Base-by-base conservation (phyloP, 176 grass and related monocot species). In the Triticum dicoccoides region DNA sequence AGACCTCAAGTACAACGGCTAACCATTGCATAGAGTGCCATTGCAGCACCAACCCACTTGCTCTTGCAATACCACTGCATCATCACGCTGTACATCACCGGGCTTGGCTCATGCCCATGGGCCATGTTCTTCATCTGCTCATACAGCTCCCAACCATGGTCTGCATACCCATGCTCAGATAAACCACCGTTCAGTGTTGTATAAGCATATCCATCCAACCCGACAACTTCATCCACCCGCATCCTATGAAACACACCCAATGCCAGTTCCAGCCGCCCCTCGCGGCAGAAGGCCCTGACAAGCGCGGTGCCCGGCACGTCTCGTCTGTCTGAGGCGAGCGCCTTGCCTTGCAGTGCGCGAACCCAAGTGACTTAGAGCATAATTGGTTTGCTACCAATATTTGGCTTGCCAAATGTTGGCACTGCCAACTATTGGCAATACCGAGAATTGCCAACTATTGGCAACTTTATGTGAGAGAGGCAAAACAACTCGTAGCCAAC, bases 41-140 rank as follows among this genome's bases (percentile, higher is more conserved):
- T 41, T 1, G 51, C 81, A 73, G 34, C 33, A 73, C 52, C 68
- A 73, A 61, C 9, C n/a, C 51, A 58, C 34, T 73, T 61, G 52
- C 68, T 61, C 81, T 62, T 61, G 41, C 34, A 83, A 42, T 83
- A 62, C 51, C 49, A 83, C n/a, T 5, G 23, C 20, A 83, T 73
- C 14, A 83, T 73, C 68, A 83, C 14, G 8, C 61, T 71, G 49
- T 72, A 72, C 2, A 4, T 72, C 34, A 17, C 32, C 5, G 1
- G 4, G 2, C 34, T 56, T 2, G 49, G 65, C 5, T 58, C 33
- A 39, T 61, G 66, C 49, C 66, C 13, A 0, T 80, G 25, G 66
- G 33, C 66, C 13, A 0, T 80, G 25, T 71, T 21, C 21, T 39
- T 69, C 47, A 61, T 83, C 32, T 83, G 21, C 33, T 72, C 8